Evolutionary conservation across 768 basidiomycete genomes (phyloP), one percentile per base, ranked within the genome.

Genomic region (Boletellus ananas): DNA sequence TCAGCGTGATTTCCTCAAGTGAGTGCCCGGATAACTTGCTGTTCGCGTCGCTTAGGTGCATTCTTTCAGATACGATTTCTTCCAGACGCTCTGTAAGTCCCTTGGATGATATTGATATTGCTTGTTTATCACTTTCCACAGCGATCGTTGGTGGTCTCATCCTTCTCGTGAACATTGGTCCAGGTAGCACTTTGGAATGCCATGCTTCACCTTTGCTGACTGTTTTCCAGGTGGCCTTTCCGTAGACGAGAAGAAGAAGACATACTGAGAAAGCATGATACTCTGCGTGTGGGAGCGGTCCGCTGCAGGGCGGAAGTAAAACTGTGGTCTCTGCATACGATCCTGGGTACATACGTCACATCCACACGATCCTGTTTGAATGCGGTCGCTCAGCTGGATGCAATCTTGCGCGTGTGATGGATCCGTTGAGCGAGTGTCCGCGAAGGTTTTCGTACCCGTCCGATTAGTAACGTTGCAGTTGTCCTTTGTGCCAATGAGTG

Each of bases 171-270:
- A 98, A 97, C 76, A 94, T 97, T 79, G 96, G 96, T 62, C 94
- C 96, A 45, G 95, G 86, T 86, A 68, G 43, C 78, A 7, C 40
- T 40, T 27, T 21, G 17, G 9, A 16, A 41, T 18, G 6, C 18
- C 20, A 17, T 37, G 29, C 6, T n/a, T 17, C 11, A 10, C 17
- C 10, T 16, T 10, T 0, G 9, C 16, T 56, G 17, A 49, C 50
- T 6, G n/a, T 18, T 51, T 31, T 34, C 20, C 44, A 87, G 87
- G 96, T 52, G 95, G 94, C 56, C 78, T 98, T 54, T 97, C 94
- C 4, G 90, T 98, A 54, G 96, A 98, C 72, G 94, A 97, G 78
- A 97, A 97, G 80, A 99, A 99, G 79, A 98, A 98, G 80, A 92
- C 85, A 18, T 93, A 80, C 60, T 92, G 59, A 66, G 34, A 7